phyloP scores from a whole-genome alignment of 2,329 filamentous ascomycete species.

The Massarina eburnea region DNA sequence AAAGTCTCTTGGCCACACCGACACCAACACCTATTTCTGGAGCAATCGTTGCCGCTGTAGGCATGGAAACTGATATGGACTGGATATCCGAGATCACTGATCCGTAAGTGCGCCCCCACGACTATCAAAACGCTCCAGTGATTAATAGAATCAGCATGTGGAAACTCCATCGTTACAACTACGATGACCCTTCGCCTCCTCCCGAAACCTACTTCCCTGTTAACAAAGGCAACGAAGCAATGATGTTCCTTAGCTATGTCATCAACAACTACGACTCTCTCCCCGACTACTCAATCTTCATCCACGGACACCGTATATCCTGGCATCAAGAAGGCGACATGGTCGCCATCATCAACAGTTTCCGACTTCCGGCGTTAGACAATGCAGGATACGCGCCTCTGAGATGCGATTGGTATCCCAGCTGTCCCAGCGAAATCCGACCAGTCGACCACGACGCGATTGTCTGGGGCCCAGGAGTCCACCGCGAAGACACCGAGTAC shows the following conservation, averaged over 20 bases:
- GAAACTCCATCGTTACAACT: slow-evolving; percentile 25
- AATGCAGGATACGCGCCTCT: slow-evolving; percentile 45
- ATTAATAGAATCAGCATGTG: not conserved
- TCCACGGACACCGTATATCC: slow-evolving; percentile 12
- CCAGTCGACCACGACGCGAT: slow-evolving; percentile 20
- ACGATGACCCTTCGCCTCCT: slow-evolving; percentile 16
- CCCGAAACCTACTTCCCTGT: slow-evolving; percentile 7
- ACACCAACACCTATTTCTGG: no score
- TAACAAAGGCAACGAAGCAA: slow-evolving; percentile 23
- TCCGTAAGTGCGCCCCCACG: no score
- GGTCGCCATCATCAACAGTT: slow-evolving; percentile 18
- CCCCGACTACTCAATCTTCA: slow-evolving; percentile 17
- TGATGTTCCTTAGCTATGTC: slow-evolving; percentile 22
- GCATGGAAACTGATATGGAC: no score
- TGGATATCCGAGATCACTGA: no score
- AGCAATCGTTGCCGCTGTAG: no score
- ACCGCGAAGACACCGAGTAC: slow-evolving; percentile 7
- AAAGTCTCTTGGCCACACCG: no score
- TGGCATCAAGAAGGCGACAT: slow-evolving; percentile 6
- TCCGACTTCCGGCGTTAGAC: slow-evolving; percentile 41
- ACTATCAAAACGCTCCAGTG: no score
- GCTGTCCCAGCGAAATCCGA: slow-evolving; percentile 43
- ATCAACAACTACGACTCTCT: slow-evolving; percentile 20
- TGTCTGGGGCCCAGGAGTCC: slow-evolving; percentile 1
- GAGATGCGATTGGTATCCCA: slow-evolving; percentile 39